phyloP scores from a whole-genome alignment of 179 eudicot species.

The Heliamphora pulchella region DNA sequence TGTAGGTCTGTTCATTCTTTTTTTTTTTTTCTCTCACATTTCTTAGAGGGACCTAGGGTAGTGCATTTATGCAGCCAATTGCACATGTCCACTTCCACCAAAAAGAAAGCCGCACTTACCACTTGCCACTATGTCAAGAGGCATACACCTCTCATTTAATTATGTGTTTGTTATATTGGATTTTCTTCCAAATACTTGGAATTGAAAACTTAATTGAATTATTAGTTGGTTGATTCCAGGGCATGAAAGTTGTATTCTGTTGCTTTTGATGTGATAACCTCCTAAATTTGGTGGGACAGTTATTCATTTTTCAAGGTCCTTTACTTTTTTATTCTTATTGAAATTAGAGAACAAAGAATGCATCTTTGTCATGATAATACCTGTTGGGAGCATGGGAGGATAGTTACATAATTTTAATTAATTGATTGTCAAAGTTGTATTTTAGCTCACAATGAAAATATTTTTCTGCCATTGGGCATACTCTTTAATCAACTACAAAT shows the following conservation, averaged over 20 bases:
- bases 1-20: not conserved
- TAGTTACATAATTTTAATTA: no score
- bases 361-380: not conserved
- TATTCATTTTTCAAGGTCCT: not conserved
- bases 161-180: not conserved
- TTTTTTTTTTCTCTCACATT: not conserved
- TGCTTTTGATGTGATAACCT: not conserved
- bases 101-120: not conserved
- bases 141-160: not conserved
- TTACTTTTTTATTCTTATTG: not conserved
- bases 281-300: not conserved
- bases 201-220: not conserved
- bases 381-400: not conserved
- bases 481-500: not conserved
- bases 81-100: not conserved
- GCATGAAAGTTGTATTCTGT: not conserved
- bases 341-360: not conserved
- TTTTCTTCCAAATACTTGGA: not conserved
- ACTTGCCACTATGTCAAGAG: not conserved
- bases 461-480: not conserved
- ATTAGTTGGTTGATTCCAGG: not conserved
- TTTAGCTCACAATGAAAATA: not conserved
- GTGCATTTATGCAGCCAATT: conserved; percentile 2
- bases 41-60: not conserved
- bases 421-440: not conserved